Base-by-base conservation (phyloP, 805 yeast species). In the Sugiyamaella qingdaonensis region DNA sequence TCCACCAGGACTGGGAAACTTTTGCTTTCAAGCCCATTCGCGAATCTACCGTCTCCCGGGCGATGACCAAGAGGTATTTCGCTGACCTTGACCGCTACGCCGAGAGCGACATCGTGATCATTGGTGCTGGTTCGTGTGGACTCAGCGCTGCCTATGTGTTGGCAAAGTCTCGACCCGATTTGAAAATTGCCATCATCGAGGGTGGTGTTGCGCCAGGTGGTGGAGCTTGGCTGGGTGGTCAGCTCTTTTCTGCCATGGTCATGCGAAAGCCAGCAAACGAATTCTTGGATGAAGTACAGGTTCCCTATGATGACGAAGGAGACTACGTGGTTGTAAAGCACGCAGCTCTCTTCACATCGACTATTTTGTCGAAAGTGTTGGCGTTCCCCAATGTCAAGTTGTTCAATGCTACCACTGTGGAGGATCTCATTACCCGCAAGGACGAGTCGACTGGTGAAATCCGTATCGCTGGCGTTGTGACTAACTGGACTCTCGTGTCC, bases 71-170 rank as follows among this genome's bases (percentile, higher is more conserved):
- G 54, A 79, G 91, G 59, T 85, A 85, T 71, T 85, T 84, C 65
- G 77, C 79, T 35, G 91, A 85, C 64, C 68, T 85, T 63, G 86
- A 85, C 73, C 82, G 80, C 67, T 84, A 79, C 66, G 84, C 90
- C 19, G 90, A 85, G 62, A 78, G 86, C 10, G 92, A 85, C 63
- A 78, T 85, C 46, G 86, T 85, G 43, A 81, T 85, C 62, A 78
- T 85, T 55, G 92, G 92, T 54, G 90, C 89, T 27, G 90, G 91
- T 37, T 82, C 88, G 24, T 82, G 88, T 42, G 91, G 91, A 43
- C 73, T 85, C 55, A 78, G 86, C 51, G 86, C 89, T 29, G 91
- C 90, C n/a, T 85, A 80, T 65, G 80, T 78, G 36, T 73, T 85
- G 61, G 89, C 86, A 48, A 82, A 78, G 66, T 80, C 84, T 64